These are phyloP conservation scores for Phanerochaete sordida DNA, from an alignment of 768 basidiomycete species.

Conservation along the genomic window DNA sequence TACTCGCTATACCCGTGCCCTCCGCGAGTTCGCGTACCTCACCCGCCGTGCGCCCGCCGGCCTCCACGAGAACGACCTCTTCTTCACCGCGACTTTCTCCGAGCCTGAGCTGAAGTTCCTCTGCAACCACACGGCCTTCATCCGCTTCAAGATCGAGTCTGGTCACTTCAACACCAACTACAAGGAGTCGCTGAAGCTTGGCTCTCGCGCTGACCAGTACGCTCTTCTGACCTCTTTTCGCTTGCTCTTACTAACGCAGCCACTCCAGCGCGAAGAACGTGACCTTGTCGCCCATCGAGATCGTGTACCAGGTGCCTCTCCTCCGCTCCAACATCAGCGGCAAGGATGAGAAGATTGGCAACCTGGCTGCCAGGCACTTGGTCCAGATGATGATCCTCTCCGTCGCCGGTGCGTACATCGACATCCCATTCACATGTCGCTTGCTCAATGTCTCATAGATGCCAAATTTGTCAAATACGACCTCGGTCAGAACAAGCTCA, in stretches of 20 bases:
- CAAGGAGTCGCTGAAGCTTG: background rate
- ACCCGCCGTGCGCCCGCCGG: background rate
- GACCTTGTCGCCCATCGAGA: conserved; percentile 2
- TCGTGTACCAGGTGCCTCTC: conserved; percentile 20
- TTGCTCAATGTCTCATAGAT: background rate
- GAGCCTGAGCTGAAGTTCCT: conserved; percentile 23
- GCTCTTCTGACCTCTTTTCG: background rate
- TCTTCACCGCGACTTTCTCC: conserved; percentile 14
- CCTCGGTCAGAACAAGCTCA: background rate
- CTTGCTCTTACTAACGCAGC: background rate
- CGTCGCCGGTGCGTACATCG: background rate
- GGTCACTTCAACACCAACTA: conserved; percentile 20
- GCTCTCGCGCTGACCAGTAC: background rate
- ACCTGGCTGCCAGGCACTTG: background rate
- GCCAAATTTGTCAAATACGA: background rate
- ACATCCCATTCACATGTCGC: background rate
- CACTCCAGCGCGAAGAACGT: background rate
- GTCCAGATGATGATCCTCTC: conserved; percentile 3
- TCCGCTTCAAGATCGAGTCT: conserved; percentile 17
- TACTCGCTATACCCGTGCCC: conserved; percentile 5
- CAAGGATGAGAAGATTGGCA: conserved; percentile 3
- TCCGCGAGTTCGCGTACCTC: conserved; percentile 10
- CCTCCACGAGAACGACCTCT: background rate
- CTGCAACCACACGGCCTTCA: conserved; percentile 27
- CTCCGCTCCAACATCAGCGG: conserved; percentile 1